Evolutionary conservation across 176 grass and related monocot genomes (phyloP), one percentile per base, ranked within the genome.

Genomic region (Aechmea fasciata): DNA sequence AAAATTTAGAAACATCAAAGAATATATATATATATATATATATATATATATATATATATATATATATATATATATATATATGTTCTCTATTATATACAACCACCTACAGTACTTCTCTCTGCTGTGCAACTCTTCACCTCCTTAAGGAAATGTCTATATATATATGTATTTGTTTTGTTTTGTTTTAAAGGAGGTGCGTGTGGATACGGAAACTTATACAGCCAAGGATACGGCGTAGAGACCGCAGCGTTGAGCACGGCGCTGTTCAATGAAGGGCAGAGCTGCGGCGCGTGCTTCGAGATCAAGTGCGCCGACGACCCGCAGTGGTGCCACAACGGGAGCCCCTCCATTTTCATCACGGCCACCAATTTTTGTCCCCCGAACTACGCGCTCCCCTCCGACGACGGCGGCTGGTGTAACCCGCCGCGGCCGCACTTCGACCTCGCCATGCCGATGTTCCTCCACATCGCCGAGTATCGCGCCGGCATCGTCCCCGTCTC

Each of bases 381-480:
- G 11, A 70, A 70, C 49, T 70, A 70, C 12, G 68, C 68, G 19
- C 68, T 70, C 11, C 68, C 68, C 3, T 70, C 68, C 48, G 49
- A 70, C 49, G 13, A 70, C 49, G 68, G 68, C 22, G 68, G 68
- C 1, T 70, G 68, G 68, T 70, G 68, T 23, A 70, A 70, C 18
- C 68, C 68, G 18, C 68, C 68, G n/a, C 68, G 68, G 10, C 48
- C 68, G 11, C 68, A 70, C 68, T 70, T 70, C 68, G 68, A 70
- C 49, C 68, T 70, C 11, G 68, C 68, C 68, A 70, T 70, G 68
- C 68, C 68, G 6, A 70, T 70, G 68, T 70, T 70, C 49, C 68
- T 70, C 2, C 50, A 52, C 49, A 70, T 70, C 18, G 68, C 68
- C 2, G 68, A 70, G 68, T 70, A 70, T 49, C 68, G 68, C 11